Percentiles rank a stretch among this genome's conserved stretches.
Evolutionary conservation across 768 basidiomycete species (phyloP).

Genomic region (Inosperma sp.): DNA sequence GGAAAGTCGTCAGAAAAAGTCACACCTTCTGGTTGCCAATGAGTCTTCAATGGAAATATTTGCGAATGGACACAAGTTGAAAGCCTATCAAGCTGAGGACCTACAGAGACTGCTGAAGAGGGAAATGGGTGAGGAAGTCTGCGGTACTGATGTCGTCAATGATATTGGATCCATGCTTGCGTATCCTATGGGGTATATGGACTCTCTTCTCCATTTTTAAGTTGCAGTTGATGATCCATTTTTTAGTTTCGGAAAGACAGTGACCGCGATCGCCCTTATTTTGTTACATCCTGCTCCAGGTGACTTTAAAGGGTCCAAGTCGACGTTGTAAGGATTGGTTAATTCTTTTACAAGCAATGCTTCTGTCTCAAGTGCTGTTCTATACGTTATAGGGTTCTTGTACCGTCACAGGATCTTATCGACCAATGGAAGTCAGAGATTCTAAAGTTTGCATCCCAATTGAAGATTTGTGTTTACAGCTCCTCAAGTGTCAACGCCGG

Average conservation of each 20-base stretch:
- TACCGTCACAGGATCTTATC: background rate
- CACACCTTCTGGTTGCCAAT: no score
- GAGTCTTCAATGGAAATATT: conserved; percentile 4
- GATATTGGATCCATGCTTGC: conserved; percentile 12
- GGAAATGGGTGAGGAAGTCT: conserved; percentile 14
- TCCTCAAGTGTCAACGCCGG: background rate
- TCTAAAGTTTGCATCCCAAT: background rate
- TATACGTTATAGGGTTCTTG: background rate
- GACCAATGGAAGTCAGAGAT: background rate
- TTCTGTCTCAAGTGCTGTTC: background rate
- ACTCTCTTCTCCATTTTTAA: background rate
- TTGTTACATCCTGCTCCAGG: background rate
- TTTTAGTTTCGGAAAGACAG: conserved; percentile 11
- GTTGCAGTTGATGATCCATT: background rate
- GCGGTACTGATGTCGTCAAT: conserved; percentile 11
- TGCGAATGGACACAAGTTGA: conserved; percentile 7
- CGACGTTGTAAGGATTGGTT: background rate
- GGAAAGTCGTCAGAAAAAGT: no score
- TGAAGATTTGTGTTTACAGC: background rate
- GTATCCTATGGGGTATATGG: conserved; percentile 15
- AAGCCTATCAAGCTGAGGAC: conserved; percentile 10
- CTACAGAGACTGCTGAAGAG: conserved; percentile 7
- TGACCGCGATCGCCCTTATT: conserved; percentile 7
- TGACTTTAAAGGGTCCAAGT: background rate
- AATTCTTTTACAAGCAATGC: no score